Base-by-base conservation (phyloP, 768 basidiomycete species). In the Podaxis sp. region DNA sequence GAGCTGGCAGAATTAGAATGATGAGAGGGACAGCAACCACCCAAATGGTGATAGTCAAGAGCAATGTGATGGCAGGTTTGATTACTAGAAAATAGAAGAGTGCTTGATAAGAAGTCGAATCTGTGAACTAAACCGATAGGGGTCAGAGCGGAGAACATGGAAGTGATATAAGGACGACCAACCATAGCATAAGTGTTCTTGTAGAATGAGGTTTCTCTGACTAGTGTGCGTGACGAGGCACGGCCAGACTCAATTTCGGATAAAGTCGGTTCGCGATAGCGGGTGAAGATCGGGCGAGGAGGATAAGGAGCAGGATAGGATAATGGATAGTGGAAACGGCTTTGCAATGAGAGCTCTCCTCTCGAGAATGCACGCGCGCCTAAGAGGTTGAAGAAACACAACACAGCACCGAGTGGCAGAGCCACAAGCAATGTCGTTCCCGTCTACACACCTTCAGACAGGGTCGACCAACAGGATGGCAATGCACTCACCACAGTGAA, bases 51-150 rank as follows among this genome's bases (percentile, higher is more conserved):
- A 90, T 69, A 4, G 83, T 80, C 37, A 92, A 74, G 16, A 88
- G 74, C 27, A 93, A 72, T 0, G 90, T 91, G 70, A 93, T 89
- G 32, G 84, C 79, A 2, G 91, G 90, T 70, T 93, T 93, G 76
- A 93, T 86, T 53, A 93, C 89, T 62, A 93, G 81, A 74, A 93
- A 93, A 70, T 93, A 93, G 77, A 93, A 93, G 2, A 93, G 79
- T 0, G 91, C 87, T 74, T 90, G 89, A 71, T 91, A 93, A 16
- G 91, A 89, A 4, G 88, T 90, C 40, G 88, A 75, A 67, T 93
- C 91, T 44, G 87, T 86, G 72, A 93, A 93, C 90, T 91, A 64
- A 18, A 50, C 4, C 7, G 25, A 54, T 58, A 64, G 55, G 18
- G 14, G 36, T 48, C 46, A 42, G 23, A 40, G 10, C 18, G 48